These are phyloP conservation scores for Eucalyptus urophylla DNA, from an alignment of 345 rosid genomes.

Conservation along the genomic window DNA sequence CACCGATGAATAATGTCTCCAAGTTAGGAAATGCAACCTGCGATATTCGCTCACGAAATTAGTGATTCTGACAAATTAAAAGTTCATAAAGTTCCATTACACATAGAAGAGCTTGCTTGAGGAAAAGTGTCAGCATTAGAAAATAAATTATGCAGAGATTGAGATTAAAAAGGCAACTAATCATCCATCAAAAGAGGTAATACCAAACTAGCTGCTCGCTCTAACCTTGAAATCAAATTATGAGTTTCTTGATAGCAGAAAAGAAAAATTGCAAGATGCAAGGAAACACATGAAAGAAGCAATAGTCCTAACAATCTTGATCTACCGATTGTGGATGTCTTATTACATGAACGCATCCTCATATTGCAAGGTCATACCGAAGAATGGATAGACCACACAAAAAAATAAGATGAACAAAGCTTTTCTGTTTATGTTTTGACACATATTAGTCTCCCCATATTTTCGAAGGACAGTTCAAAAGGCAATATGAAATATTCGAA, in stretches of 20 bases:
- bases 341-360: not conserved
- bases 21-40: too few species aligned
- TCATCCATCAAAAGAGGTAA: fast-evolving
- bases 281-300: not conserved
- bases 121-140: fast-evolving
- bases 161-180: not conserved
- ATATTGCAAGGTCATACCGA: not conserved
- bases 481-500: not conserved
- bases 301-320: not conserved
- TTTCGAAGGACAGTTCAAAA: not conserved
- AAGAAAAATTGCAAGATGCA: not conserved
- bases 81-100: too few species aligned
- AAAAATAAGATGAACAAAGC: not conserved
- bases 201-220: fast-evolving
- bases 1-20: fast-evolving
- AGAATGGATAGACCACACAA: not conserved
- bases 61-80: fast-evolving
- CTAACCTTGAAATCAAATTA: fast-evolving
- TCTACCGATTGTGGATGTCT: not conserved
- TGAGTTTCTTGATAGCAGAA: not conserved
- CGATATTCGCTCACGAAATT: fast-evolving
- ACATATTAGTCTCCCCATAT: not conserved
- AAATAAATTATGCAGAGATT: fast-evolving
- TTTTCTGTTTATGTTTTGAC: not conserved
- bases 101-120: too few species aligned